Conservation (phyloP, 2,329 filamentous ascomycete genomes). For the Diaporthe helianthi region DNA sequence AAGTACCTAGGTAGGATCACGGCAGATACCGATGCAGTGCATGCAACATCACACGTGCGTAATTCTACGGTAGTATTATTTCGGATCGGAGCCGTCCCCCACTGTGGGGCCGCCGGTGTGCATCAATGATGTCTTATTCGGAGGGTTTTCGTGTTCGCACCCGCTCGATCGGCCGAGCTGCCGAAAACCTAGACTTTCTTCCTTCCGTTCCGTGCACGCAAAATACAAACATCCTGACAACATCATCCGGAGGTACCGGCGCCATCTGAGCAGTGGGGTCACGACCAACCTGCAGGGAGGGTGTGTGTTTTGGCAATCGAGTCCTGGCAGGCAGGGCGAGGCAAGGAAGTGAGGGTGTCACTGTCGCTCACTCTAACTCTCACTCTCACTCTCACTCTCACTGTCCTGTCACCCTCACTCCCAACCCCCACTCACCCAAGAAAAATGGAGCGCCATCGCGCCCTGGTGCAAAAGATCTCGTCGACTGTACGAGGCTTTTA, state of each 20-base stretch:
- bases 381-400: background rate
- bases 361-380: background rate
- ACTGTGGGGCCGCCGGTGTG: constrained; percentile 25
- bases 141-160: background rate
- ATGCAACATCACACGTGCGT: no score
- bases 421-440: background rate
- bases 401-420: no score
- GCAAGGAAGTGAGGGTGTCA: background rate
- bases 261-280: background rate
- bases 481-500: constrained; percentile 56
- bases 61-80: no score
- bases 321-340: background rate
- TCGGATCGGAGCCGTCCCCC: background rate
- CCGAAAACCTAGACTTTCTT: background rate
- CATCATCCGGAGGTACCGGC: background rate
- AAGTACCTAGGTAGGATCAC: no score
- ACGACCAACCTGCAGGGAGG: background rate
- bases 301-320: background rate
- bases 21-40: no score
- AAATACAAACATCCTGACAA: background rate
- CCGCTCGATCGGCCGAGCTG: background rate
- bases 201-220: background rate
- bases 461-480: constrained; percentile 56
- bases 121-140: background rate
- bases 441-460: constrained; percentile 62